A percentile compares a stretch with the other conserved stretches of the same genome.
These are phyloP conservation scores for Aureobasidium sp. DNA, from an alignment of 2,329 filamentous ascomycete genomes.

Conservation along the genomic window DNA sequence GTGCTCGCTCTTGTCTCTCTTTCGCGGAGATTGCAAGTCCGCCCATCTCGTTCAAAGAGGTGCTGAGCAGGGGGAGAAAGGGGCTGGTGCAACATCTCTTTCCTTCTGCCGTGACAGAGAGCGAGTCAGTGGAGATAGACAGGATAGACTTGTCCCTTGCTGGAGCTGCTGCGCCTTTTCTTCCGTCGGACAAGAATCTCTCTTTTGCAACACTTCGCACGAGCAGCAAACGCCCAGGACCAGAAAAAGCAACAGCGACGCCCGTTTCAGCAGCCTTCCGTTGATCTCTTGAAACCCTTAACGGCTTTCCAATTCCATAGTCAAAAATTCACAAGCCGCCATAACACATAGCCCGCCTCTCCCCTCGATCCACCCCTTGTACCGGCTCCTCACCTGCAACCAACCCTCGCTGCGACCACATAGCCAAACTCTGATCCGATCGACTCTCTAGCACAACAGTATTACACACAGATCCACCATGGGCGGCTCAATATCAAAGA, in stretches of 20 bases:
- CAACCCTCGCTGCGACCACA: not conserved
- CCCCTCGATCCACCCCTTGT: not conserved
- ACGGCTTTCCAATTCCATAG: not conserved
- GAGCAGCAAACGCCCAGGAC: not conserved
- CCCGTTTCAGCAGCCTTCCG: conserved; percentile 8
- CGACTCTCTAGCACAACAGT: not conserved
- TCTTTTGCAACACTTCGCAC: not conserved
- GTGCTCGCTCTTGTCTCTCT: not conserved
- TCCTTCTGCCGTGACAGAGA: not conserved
- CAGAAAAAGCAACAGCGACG: not conserved
- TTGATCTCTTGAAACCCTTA: conserved; percentile 2
- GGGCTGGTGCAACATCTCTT: not conserved
- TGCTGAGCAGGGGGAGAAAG: conserved; percentile 3
- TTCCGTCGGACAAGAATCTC: not conserved
- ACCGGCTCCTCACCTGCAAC: not conserved
- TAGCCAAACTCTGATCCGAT: not conserved
- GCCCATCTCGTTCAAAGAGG: not conserved
- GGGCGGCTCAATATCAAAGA: conserved; percentile 85
- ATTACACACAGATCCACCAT: conserved; percentile 45
- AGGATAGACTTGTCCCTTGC: not conserved
- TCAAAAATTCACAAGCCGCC: conserved; percentile 2
- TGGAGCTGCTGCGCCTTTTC: not conserved
- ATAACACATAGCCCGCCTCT: not conserved
- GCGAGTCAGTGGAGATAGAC: not conserved
- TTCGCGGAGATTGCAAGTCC: conserved; percentile 2